Base-by-base conservation (phyloP, 805 yeast species). In the Ogataea pini region DNA sequence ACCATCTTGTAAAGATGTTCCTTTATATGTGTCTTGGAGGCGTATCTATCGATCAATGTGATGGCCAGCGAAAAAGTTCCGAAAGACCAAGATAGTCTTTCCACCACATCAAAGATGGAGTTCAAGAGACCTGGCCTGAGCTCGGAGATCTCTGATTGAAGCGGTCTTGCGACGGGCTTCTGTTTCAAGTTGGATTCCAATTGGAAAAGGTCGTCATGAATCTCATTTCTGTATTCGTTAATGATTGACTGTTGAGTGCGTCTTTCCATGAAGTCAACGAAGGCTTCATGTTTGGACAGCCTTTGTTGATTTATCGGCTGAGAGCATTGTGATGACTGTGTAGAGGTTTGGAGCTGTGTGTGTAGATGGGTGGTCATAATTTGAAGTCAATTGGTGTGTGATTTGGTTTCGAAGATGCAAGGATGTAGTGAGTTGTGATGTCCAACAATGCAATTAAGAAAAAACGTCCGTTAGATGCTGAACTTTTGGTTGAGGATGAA, bases 51-150 rank as follows among this genome's bases (percentile, higher is more conserved):
- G 40, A 73, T 60, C 8, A 71, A 45, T 27, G 65, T 62, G 22
- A 71, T 69, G 1, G 75, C 69, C 2, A 65, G 55, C 47, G 69
- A 67, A 48, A 72, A 72, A 12, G 72, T 69, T 16, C 68, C 62
- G 29, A 58, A 58, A 8, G 65, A 51, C 65, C 70, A 65, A 24
- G 55, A 50, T 14, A 65, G 52, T 46, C 59, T 58, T 37, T 52
- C 60, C 22, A 55, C 58, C 17, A 65, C 66, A 45, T 68, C 71
- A 36, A 63, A 58, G 13, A 69, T 36, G 10, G 68, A 62, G 40
- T 64, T 67, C 24, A 69, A 47, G 14, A 68, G 48, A n/a, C 47
- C 52, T 38, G 41, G 56, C 51, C 69, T 56, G 39, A 48, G 45
- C 38, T 37, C 48, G 17, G 40, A 29, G 39, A 63, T 45, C 32